Base-by-base conservation (phyloP, 306 rosid species). In the Malus domestica region DNA sequence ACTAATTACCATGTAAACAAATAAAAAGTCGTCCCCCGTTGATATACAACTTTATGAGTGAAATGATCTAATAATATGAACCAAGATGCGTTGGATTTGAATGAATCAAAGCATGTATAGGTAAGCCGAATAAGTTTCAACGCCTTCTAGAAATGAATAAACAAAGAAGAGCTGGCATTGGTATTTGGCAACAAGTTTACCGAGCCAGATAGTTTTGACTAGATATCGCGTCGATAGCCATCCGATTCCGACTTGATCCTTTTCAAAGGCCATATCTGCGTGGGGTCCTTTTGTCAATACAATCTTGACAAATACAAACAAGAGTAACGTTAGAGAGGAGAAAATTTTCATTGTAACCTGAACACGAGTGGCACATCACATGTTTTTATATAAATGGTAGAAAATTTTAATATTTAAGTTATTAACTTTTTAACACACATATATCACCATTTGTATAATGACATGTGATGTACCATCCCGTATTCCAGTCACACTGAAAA, bases 381-480 rank as follows among this genome's bases (percentile, higher is more conserved):
- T 30, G 33, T 30, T 30, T 30, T 30, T 30, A 3, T 30, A 30
- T 30, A 30, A 30, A 4, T 4, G 5, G 5, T 30, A 30, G 33
- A 30, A 30, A 30, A 30, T 30, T 30, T 30, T 30, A 30, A 30
- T 30, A 30, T 30, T 30, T 30, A 30, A 30, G 33, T 30, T 30
- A 30, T 30, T 30, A 30, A 30, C 5, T 30, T 4, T 30, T 30
- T 30, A 30, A 30, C 33, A 30, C 33, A 30, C 33, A 30, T 30
- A 30, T 30, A 30, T 30, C 33, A 30, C 5, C 5, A 30, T 30
- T 30, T 30, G 33, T 30, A 30, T 30, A 30, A 4, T 30, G 33
- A 30, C 33, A 30, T 4, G 1, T 30, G 33, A 0, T 30, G 5
- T 30, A 30, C 0, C 33, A 30, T 4, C 0, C 0, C 33, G 5